Base-by-base conservation (phyloP, 2,329 filamentous ascomycete species). In the Ascochyta pisi region DNA sequence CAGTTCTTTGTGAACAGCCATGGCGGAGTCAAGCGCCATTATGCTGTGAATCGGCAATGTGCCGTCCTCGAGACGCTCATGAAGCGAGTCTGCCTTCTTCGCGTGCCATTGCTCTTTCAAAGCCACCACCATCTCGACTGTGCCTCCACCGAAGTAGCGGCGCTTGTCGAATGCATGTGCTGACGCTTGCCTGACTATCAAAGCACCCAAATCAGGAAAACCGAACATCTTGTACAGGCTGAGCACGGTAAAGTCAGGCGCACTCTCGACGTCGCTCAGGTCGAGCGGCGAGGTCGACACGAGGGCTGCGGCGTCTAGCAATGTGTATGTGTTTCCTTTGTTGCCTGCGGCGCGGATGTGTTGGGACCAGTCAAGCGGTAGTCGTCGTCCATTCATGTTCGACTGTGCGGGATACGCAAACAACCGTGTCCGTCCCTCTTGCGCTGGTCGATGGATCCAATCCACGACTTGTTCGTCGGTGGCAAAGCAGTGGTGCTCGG, bases 191-290 rank as follows among this genome's bases (percentile, higher is more conserved):
- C 89, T 86, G 12, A 98, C 86, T 27, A 98, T 86, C 54, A 99
- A 77, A 1, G 88, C 92, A 1, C 94, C 94, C 2, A 98, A 80
- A 71, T 98, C 91, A 0, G 94, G 94, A 62, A 97, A 97, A 1
- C 95, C 94, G 73, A 98, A 98, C n/a, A 97, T 93, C 74, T 98
- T 99, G 79, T 97, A 96, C 61, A 98, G 87, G 74, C 93, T 97
- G 38, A 98, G 69, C 0, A 91, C 89, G 0, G 86, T 89, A 63
- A 98, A 98, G 73, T 98, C 94, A 1, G 94, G 90, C 0, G 89
- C 86, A 0, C 77, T 71, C 0, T 80, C 77, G 0, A 82, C 65
- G 63, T 90, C 78, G 51, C 85, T 81, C 2, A 98, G 78, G 68
- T 96, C 85, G 6, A 98, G 79, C 1, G 86, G 86, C 4, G 90